Conservation (phyloP, 257 asterid species). For the Thymus mandschuricus region DNA sequence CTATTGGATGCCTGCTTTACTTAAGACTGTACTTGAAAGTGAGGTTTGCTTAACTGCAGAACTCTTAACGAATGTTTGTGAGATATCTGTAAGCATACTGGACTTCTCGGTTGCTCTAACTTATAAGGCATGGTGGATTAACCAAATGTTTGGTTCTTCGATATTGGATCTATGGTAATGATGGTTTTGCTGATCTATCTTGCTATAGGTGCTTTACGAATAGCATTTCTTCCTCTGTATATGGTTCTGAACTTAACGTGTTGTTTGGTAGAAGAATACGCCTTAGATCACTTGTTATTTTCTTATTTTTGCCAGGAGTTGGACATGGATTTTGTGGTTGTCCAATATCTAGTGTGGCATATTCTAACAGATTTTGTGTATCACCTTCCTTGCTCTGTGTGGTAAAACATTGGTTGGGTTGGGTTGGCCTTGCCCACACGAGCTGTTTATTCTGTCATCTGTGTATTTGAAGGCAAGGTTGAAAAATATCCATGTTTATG, state of each 20-base stretch:
- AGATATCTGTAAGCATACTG: neutral
- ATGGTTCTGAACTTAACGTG: neutral
- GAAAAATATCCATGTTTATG: neutral
- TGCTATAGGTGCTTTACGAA: neutral
- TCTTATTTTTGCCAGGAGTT: neutral
- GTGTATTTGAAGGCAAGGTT: neutral
- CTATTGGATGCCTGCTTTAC: constrained; percentile 9
- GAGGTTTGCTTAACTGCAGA: neutral
- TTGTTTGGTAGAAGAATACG: neutral
- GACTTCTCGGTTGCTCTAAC: neutral
- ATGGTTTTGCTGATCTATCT: neutral
- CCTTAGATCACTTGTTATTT: neutral
- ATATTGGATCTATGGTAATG: neutral
- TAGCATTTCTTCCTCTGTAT: constrained; percentile 19
- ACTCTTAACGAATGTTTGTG: constrained; percentile 2
- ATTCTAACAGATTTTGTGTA: neutral
- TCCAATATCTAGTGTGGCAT: neutral
- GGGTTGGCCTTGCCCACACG: neutral
- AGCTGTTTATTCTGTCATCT: neutral
- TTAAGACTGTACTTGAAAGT: neutral
- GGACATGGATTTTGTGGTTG: neutral
- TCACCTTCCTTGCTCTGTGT: neutral
- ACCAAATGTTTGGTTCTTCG: neutral
- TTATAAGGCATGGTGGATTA: neutral
- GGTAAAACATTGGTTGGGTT: neutral